Evolutionary conservation across 2,329 filamentous ascomycete genomes (phyloP), one percentile per base, ranked within the genome.

Genomic region (Plectosphaerella cucumerina): DNA sequence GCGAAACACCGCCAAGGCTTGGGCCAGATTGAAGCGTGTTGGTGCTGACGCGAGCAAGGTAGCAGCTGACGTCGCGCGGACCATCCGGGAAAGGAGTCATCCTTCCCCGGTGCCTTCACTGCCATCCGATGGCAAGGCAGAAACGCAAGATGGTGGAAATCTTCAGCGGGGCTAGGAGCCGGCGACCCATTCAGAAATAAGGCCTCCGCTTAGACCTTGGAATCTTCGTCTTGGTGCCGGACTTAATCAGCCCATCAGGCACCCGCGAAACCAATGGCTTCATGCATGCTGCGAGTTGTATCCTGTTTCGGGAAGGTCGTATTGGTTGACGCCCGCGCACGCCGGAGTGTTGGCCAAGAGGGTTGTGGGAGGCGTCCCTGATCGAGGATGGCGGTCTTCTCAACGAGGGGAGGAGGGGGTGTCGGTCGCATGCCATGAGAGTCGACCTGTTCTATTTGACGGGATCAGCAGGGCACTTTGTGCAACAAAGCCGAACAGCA

Each of bases 341-440:
- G 31, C n/a, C 34, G 20, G 17, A 42, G 22, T 44, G 37, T 46
- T 18, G 46, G 34, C 12, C 34, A 37, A 37, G 34, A 17, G n/a
- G 34, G 5, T 17, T 17, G 34, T 17, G 12, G 34, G n/a, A 17
- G 34, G 34, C 47, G 49, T 18, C 50, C 49, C 12, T 53, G 51
- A 35, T 53, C 49, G 33, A 49, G 46, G 22, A 50, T 43, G 1
- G 23, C 21, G 26, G 23, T 26, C 23, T 26, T 26, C 23, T 26
- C 23, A 26, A 37, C n/a, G n/a, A n/a, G n/a, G n/a, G n/a, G n/a
- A n/a, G n/a, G n/a, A n/a, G n/a, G n/a, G n/a, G n/a, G n/a, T n/a
- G n/a, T n/a, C n/a, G n/a, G n/a, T n/a, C n/a, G n/a, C n/a, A n/a
- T n/a, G n/a, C n/a, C n/a, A n/a, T n/a, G n/a, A n/a, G n/a, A n/a